Conservation (phyloP, 495 filamentous ascomycete species). For the Apiosordaria backusii region DNA sequence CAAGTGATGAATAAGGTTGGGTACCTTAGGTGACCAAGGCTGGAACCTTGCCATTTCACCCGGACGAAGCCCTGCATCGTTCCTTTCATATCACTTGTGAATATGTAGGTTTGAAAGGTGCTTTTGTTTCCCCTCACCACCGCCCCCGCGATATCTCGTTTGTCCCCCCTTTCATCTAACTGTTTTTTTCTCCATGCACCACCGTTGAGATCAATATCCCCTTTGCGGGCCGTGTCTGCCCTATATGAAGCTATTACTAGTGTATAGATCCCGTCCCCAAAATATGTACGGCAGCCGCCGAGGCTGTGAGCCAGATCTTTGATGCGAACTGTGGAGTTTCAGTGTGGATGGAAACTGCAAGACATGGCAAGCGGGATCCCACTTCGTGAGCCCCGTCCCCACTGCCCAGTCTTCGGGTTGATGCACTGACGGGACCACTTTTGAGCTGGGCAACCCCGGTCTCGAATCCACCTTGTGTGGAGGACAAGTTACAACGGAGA, state of each 20-base stretch:
- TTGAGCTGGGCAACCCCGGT: conserved; percentile 8
- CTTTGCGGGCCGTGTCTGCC: too few relatives aligned
- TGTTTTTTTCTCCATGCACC: not conserved
- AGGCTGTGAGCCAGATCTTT: not conserved
- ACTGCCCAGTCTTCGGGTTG: not conserved
- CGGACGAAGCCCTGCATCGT: not conserved
- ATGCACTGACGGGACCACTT: conserved; percentile 17
- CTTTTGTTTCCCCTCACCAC: not conserved
- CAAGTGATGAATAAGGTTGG: conserved; percentile 4
- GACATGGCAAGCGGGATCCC: not conserved
- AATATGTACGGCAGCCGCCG: not conserved
- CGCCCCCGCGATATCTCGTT: not conserved
- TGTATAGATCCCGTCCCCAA: not conserved
- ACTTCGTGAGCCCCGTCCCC: too few relatives aligned
- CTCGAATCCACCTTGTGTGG: not conserved
- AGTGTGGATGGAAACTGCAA: not conserved
- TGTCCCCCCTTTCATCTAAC: not conserved
- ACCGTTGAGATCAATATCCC: too few relatives aligned
- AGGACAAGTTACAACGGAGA: not conserved
- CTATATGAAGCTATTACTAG: not conserved
- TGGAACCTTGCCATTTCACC: not conserved
- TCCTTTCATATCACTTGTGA: not conserved
- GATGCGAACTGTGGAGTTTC: not conserved
- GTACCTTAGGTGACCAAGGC: not conserved
- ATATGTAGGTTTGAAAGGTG: not conserved